Evolutionary conservation across 352 stramenopile genomes (phyloP), one percentile per base, ranked within the genome.

Genomic region (Blastocystis sp.): DNA sequence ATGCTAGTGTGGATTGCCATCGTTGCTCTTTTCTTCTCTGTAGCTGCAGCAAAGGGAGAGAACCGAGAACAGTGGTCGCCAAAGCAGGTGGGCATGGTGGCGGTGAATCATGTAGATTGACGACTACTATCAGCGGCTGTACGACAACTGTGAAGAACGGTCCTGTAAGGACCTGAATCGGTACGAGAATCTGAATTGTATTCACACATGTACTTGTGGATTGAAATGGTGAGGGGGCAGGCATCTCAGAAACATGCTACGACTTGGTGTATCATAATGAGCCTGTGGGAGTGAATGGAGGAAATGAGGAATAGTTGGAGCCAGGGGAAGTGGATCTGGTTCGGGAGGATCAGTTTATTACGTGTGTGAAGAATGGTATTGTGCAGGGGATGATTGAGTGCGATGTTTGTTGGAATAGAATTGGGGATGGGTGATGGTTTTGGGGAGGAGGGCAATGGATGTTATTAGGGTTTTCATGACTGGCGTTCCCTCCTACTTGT

Each of bases 141-240:
- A 38, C 38, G 67, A 78, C 40, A 42, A 40, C 21, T 78, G 67
- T 4, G 14, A 32, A 7, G 18, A 11, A 4, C 4, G 21, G 16
- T 29, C 21, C 7, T 78, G 67, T 42, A 78, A 78, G 44, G 67
- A 78, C 9, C 57, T 56, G 24, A 61, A 40, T 21, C 40, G 67
- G 16, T 78, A 78, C 38, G 67, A 78, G 42, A 78, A 51, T 24
- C 56, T 78, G 67, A 78, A 78, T 61, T 78, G 67, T 27, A 61
- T 78, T 44, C 67, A 78, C 38, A 16, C 29, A 21, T 78, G 67
- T 78, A 61, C 32, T 0, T 59, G 7, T 18, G 4, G 9, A 7
- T 38, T 78, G 4, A 4, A 36, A 32, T 32, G 9, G 14, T 61
- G 29, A 29, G 1, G 21, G 1, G n/a, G 14, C 18, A 78, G 67